Evolutionary conservation across 1,284 basidiomycete genomes (phyloP).

Genomic region (Heterobasidion occidentale): DNA sequence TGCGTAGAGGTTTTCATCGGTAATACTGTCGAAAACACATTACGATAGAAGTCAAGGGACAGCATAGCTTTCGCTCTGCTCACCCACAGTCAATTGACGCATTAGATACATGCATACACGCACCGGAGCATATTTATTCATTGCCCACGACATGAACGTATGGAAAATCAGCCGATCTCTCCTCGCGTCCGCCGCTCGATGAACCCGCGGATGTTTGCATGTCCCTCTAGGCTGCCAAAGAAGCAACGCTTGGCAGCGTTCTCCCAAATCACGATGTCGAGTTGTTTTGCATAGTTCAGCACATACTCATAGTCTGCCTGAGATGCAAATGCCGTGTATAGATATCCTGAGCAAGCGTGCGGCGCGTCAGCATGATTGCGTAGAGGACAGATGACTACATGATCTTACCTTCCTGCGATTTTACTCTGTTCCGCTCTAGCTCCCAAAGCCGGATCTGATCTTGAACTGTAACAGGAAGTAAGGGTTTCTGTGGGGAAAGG

Average conservation of each 20-base stretch:
- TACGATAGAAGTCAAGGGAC: background rate
- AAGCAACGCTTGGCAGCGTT: slow-evolving; percentile 65
- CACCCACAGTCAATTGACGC: background rate
- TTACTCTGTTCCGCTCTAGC: slow-evolving; percentile 88
- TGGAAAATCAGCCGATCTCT: background rate
- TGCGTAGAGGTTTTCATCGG: too few relatives aligned
- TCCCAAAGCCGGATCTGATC: slow-evolving; percentile 99
- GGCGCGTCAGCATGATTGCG: slow-evolving; percentile 10
- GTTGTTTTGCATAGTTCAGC: slow-evolving; percentile 76
- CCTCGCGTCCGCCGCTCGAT: slow-evolving; percentile 55
- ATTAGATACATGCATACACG: background rate
- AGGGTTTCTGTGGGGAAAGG: slow-evolving; percentile 55
- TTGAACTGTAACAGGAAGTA: slow-evolving; percentile 92
- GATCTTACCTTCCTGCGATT: slow-evolving; percentile 71
- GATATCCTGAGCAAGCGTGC: slow-evolving; percentile 49
- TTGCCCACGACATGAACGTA: background rate
- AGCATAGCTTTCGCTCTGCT: background rate
- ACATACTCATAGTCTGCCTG: slow-evolving; percentile 85
- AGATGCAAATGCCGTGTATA: slow-evolving; percentile 85
- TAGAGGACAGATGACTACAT: background rate
- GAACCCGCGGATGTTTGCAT: slow-evolving; percentile 71
- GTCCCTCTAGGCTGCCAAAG: slow-evolving; percentile 78
- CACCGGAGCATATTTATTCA: background rate
- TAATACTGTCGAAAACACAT: too few relatives aligned
- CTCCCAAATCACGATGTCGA: slow-evolving; percentile 80